Conservation (phyloP, 768 basidiomycete genomes). For the Collybiopsis confluens region DNA sequence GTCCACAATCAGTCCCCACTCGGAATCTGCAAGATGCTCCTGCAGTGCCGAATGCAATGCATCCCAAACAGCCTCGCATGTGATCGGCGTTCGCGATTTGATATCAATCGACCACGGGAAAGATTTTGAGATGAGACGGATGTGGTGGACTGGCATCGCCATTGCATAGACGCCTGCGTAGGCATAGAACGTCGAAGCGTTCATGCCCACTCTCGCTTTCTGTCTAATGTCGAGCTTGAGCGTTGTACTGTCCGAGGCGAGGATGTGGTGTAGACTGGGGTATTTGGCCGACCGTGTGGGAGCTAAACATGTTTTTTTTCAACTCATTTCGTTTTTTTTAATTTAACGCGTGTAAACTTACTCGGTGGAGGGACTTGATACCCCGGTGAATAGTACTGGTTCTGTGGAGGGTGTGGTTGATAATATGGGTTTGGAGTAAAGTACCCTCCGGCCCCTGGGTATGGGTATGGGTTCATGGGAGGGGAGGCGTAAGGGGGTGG, state of each 20-base stretch:
- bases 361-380: background rate
- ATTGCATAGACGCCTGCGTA: constrained; percentile 34
- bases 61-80: constrained; percentile 54
- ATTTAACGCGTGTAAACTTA: background rate
- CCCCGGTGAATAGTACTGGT: background rate
- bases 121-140: constrained; percentile 54
- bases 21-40: constrained; percentile 54
- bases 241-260: constrained; percentile 48
- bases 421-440: background rate
- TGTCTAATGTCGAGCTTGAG: constrained; percentile 47
- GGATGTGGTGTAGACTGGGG: constrained; percentile 48
- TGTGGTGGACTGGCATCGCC: constrained; percentile 28
- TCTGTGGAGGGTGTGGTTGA: no score
- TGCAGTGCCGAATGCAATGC: constrained; percentile 48
- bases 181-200: constrained; percentile 36
- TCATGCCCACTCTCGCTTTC: constrained; percentile 36
- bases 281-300: constrained; percentile 31
- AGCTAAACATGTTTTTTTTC: no score
- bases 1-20: constrained; percentile 54
- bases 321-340: no score
- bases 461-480: no score
- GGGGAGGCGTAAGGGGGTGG: no score
- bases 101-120: constrained; percentile 70
- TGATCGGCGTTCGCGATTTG: constrained; percentile 33
- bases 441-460: background rate